Percentiles rank a stretch among this genome's conserved stretches.
Conservation (phyloP, 805 yeast genomes). For the Ogataea populi-albae region DNA sequence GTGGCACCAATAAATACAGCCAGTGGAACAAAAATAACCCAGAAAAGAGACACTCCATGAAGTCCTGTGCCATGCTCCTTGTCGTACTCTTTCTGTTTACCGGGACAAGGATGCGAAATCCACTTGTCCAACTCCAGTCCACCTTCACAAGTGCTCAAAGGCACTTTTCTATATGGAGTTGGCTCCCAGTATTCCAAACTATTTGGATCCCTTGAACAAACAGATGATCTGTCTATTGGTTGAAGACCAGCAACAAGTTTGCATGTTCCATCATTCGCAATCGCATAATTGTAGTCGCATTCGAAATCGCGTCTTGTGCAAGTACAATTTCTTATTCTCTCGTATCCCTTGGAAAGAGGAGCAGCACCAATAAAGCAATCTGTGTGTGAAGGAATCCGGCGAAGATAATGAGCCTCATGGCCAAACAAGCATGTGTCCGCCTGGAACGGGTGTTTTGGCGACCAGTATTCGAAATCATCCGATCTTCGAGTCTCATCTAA, state of each 20-base stretch:
- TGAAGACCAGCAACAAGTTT: conserved; percentile 70
- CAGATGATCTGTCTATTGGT: conserved; percentile 61
- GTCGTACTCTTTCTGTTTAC: conserved; percentile 63
- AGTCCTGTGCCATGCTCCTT: conserved; percentile 48
- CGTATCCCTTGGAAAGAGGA: conserved; percentile 56
- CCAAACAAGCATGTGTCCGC: conserved; percentile 65
- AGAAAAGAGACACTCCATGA: conserved; percentile 50
- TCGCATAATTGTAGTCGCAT: conserved; percentile 83
- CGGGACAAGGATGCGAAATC: conserved; percentile 79
- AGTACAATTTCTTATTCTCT: conserved; percentile 62
- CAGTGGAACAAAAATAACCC: conserved; percentile 58
- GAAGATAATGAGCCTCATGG: conserved; percentile 57
- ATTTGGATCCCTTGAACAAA: conserved; percentile 52
- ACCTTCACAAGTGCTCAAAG: conserved; percentile 80
- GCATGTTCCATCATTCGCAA: conserved; percentile 79
- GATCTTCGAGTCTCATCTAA: conserved; percentile 34
- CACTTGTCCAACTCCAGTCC: conserved; percentile 71
- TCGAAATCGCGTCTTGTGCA: conserved; percentile 89
- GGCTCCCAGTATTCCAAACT: conserved; percentile 76
- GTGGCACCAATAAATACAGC: conserved; percentile 48
- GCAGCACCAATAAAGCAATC: conserved; percentile 73
- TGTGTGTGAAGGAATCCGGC: conserved; percentile 51
- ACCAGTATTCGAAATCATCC: conserved; percentile 64
- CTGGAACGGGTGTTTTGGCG: conserved; percentile 55
- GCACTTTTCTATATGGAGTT: conserved; percentile 88